Evolutionary conservation across 352 stramenopile genomes (phyloP).

Genomic region (Saprolegnia diclina): DNA sequence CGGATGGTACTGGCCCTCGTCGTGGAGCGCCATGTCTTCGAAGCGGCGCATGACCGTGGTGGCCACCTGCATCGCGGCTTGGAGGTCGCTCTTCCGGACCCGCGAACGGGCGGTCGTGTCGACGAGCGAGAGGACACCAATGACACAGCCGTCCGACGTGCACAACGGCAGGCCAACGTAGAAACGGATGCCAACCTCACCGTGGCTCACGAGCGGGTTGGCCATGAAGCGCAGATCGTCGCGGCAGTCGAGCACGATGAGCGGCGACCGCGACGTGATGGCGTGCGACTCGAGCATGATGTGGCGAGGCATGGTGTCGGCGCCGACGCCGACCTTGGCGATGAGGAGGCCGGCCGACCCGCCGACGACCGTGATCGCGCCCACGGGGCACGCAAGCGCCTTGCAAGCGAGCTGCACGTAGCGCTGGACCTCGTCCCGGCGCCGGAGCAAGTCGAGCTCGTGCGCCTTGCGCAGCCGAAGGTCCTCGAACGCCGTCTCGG

Average conservation of each 20-base stretch:
- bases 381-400: constrained; percentile 63
- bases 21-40: constrained; percentile 11
- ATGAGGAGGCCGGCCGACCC: constrained; percentile 71
- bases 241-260: constrained; percentile 63
- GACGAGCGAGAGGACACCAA: constrained; percentile 64
- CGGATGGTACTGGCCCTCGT: background rate
- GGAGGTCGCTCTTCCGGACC: constrained; percentile 10
- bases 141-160: constrained; percentile 62
- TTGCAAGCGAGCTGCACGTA: constrained; percentile 53
- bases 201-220: constrained; percentile 62
- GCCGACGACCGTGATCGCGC: constrained; percentile 59
- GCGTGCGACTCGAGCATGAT: constrained; percentile 65
- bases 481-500: constrained; percentile 44
- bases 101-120: constrained; percentile 45
- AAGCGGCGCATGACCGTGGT: constrained; percentile 23
- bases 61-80: background rate
- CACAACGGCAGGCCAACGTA: constrained; percentile 70
- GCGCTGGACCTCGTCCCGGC: constrained; percentile 62
- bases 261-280: constrained; percentile 65
- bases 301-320: constrained; percentile 70
- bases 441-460: constrained; percentile 63
- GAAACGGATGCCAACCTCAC: constrained; percentile 60
- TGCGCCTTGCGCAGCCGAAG: constrained; percentile 55
- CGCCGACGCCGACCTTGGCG: constrained; percentile 60
- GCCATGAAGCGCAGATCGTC: constrained; percentile 69